Percentiles rank a stretch among this genome's conserved stretches.
These are phyloP conservation scores for Ballota nigra DNA, from an alignment of 257 asterid genomes.

Conservation along the genomic window DNA sequence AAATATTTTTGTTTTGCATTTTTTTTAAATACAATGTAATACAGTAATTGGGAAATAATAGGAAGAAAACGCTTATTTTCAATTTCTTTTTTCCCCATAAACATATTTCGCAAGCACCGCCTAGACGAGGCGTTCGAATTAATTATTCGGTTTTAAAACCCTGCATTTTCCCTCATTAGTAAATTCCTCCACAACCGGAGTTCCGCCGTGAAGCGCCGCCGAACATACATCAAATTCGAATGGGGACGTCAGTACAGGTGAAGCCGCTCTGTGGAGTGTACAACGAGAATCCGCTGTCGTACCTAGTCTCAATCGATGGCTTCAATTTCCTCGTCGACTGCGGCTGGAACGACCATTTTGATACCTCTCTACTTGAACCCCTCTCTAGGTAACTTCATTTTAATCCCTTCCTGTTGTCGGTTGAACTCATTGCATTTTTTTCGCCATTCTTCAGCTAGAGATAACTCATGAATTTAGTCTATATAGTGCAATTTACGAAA, in stretches of 20 bases:
- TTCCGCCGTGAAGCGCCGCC: conserved; percentile 21
- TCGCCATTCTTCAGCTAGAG: conserved; percentile 10
- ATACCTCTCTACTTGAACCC: conserved; percentile 84
- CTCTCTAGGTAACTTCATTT: conserved; percentile 62
- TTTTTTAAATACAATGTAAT: too few relatives aligned
- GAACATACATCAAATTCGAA: conserved; percentile 8
- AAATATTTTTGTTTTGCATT: too few relatives aligned
- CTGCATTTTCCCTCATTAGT: conserved; percentile 18
- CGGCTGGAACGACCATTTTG: conserved; percentile 99
- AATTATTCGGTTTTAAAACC: conserved; percentile 4
- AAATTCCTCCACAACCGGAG: conserved; percentile 16
- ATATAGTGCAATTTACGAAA: neutral
- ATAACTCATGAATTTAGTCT: neutral
- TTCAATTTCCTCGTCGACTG: conserved; percentile 92
- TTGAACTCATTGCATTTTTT: neutral
- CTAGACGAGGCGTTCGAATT: neutral
- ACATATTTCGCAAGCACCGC: neutral
- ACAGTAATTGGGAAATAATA: too few relatives aligned
- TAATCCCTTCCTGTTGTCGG: neutral
- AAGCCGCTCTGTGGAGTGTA: conserved; percentile 93
- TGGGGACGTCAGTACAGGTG: conserved; percentile 99
- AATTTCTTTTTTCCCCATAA: neutral
- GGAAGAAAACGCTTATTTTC: too few relatives aligned
- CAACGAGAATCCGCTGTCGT: conserved; percentile 89
- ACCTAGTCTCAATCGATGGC: conserved; percentile 81